These are phyloP conservation scores for Akebia trifoliata DNA, from an alignment of 164 flowering plant genomes.

Conservation along the genomic window DNA sequence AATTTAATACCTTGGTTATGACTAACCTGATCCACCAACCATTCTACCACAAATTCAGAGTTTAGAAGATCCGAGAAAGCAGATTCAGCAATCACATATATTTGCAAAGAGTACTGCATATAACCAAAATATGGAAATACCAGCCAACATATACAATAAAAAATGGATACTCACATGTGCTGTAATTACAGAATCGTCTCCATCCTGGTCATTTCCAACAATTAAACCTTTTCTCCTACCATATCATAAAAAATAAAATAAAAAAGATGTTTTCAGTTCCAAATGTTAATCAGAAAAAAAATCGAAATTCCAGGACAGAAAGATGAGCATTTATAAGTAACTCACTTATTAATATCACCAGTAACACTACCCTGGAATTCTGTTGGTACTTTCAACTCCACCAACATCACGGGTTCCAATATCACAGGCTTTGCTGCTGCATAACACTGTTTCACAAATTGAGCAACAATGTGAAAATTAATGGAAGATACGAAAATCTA, in stretches of 20 bases:
- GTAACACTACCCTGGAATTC: conserved; percentile 97
- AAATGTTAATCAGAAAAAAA: not conserved
- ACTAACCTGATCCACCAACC: too few relatives aligned
- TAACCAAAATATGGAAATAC: not conserved
- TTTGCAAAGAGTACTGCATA: not conserved
- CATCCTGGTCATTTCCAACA: conserved; percentile 96
- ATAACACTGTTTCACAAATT: conserved; percentile 67
- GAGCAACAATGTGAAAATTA: not conserved
- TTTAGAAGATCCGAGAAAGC: not conserved
- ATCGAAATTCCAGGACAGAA: not conserved
- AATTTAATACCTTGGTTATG: too few relatives aligned
- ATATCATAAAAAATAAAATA: conserved; percentile 12
- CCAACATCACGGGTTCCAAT: conserved; percentile 92
- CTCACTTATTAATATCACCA: conserved; percentile 97
- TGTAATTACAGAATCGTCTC: conserved; percentile 79
- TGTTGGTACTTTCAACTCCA: conserved; percentile 87
- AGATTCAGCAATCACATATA: not conserved
- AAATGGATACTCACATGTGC: conserved; percentile 55
- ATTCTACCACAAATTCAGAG: too few relatives aligned
- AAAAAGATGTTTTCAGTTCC: conserved; percentile 18
- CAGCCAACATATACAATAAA: not conserved
- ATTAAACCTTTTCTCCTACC: conserved; percentile 96
- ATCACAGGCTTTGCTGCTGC: conserved; percentile 82
- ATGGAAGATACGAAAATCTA: not conserved
- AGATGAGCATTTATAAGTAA: conserved; percentile 7